Evolutionary conservation across 805 yeast genomes (phyloP), one percentile per base, ranked within the genome.

Genomic region (Metschnikowia peoriensis): DNA sequence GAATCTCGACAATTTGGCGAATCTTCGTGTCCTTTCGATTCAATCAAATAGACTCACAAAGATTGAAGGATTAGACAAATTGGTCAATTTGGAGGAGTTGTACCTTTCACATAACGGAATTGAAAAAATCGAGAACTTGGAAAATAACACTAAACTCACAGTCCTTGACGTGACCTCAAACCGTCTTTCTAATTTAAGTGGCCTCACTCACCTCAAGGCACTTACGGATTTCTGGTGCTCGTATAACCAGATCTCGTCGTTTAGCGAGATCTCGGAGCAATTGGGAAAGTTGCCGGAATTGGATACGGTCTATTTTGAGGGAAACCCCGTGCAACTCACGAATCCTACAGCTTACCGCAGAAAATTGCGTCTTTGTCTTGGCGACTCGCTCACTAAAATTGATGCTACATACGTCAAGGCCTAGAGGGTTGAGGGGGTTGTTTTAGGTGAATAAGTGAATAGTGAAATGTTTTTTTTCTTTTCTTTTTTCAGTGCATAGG

Each of bases 171-270:
- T 94, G 17, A 86, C 97, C 0, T 81, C 88, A 1, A 94, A 94
- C 67, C 74, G 75, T 52, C 77, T 94, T 39, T 60, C 77, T 4
- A 77, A 79, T 47, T 69, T 94, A 41, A 85, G 82, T 52, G 84
- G 86, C 57, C 59, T 94, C 49, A 69, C 75, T 1, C 94, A 88
- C 60, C 77, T 94, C 52, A 67, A 59, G 0, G 63, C 85, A n/a
- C 75, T 94, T 52, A 91, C 97, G 8, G 99, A 94, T 68, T 74
- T 94, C 49, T 94, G 99, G 99, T 90, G 96, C 28, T 88, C 97
- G 0, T 81, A 82, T 62, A 94, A 93, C 68, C 68, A 80, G 61
- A 67, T 94, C 22, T 79, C 81, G 35, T 75, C 82, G 40, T 92
- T 88, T 68, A 83, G 84, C 35, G 85, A 89, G 47, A 71, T 94